Base-by-base conservation (phyloP, 768 basidiomycete species). In the Kwoniella bestiolae region DNA sequence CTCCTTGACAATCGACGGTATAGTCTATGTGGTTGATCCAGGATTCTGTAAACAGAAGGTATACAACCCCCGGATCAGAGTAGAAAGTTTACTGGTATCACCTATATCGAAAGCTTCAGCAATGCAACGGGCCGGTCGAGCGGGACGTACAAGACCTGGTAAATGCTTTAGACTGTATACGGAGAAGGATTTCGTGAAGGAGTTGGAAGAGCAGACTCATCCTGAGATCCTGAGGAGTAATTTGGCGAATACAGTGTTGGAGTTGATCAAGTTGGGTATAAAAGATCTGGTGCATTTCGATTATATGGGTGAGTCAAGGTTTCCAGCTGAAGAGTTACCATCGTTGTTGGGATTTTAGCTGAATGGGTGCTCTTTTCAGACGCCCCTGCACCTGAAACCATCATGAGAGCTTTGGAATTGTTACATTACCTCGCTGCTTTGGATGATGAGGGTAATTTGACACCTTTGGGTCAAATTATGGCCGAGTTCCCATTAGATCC, bases 401-500 rank as follows among this genome's bases (percentile, higher is more conserved):
- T 98, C 52, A 96, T 98, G 94, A 89, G 94, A 62, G 95, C 95
- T 9, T 83, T 99, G 58, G 96, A 98, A 79, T 82, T 97, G 35
- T 85, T 99, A 51, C 95, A 98, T 77, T 95, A 89, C 80, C 85
- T 98, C 47, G 87, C 90, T 5, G 95, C 94, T 0, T 83, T 99
- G 66, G 93, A 98, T 75, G 94, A 97, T 72, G 93, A 96, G 3
- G 94, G 96, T 11, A 88, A 92, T 56, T 80, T 99, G 63, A 98
- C 96, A 0, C 82, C 88, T 0, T 83, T 98, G 7, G 96, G 96
- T 3, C 84, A 82, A 38, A 89, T 92, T 66, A 97, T 98, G 95
- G 95, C 96, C 0, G 93, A 97, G 72, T 98, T 98, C 84, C 96
- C 95, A 12, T 85, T 99, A n/a, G 96, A 98, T 80, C 96, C 95